These are phyloP conservation scores for Meyerozyma guilliermondii DNA, from an alignment of 1,139 yeast species.

Conservation along the genomic window DNA sequence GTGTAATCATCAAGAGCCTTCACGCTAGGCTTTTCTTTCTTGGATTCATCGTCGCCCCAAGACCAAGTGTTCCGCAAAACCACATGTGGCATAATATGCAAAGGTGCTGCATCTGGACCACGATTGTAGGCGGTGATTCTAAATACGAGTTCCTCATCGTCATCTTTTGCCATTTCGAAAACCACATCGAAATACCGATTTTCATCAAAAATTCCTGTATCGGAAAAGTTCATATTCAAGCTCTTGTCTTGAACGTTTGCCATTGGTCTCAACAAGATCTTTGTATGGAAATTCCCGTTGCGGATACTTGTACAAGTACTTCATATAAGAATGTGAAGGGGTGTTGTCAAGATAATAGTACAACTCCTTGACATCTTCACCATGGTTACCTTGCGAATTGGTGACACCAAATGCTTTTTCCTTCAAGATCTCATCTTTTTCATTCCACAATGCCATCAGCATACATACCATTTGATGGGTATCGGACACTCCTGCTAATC, in stretches of 20 bases:
- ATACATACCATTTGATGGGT: constrained; percentile 75
- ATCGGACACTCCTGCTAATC: constrained; percentile 88
- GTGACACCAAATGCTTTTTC: constrained; percentile 88
- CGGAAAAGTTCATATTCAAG: constrained; percentile 68
- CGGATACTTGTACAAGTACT: constrained; percentile 89
- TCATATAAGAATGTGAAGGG: constrained; percentile 92
- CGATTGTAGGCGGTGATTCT: constrained; percentile 89
- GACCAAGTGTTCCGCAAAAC: constrained; percentile 91
- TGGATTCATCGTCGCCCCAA: constrained; percentile 66
- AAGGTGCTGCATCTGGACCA: constrained; percentile 77
- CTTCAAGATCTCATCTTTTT: constrained; percentile 77
- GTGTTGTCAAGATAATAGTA: constrained; percentile 86
- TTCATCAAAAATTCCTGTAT: constrained; percentile 73
- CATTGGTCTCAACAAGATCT: constrained; percentile 67
- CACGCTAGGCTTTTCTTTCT: constrained; percentile 48
- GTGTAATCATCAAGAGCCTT: constrained; percentile 39
- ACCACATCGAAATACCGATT: constrained; percentile 86
- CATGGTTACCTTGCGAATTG: constrained; percentile 92
- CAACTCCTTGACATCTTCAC: constrained; percentile 87
- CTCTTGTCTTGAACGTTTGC: constrained; percentile 57
- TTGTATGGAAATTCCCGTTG: constrained; percentile 81
- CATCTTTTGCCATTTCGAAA: constrained; percentile 87
- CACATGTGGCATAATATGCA: constrained; percentile 82
- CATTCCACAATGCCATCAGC: constrained; percentile 89
- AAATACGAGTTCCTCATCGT: constrained; percentile 72